Evolutionary conservation across 1,284 basidiomycete species (phyloP).

Genomic region (Melanopsichium pennsylvanicum): DNA sequence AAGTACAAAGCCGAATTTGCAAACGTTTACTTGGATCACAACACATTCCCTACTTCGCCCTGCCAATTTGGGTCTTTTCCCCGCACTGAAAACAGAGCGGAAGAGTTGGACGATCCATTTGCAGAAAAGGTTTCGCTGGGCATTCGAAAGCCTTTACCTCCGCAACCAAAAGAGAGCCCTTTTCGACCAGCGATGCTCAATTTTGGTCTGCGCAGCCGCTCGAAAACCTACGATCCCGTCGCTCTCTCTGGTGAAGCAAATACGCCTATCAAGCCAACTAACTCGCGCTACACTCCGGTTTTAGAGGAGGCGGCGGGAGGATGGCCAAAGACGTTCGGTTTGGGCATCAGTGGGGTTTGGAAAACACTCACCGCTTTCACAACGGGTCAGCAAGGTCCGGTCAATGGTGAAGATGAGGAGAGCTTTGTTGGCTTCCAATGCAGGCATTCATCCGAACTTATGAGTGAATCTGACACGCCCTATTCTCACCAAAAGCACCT

Average conservation of each 20-base stretch:
- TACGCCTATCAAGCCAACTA: constrained; percentile 12
- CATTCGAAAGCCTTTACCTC: constrained; percentile 24
- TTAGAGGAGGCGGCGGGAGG: background rate
- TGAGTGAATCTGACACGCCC: constrained; percentile 33
- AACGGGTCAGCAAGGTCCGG: background rate
- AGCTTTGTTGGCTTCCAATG: constrained; percentile 19
- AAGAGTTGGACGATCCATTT: constrained; percentile 15
- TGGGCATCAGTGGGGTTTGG: constrained; percentile 33
- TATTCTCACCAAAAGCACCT: constrained; percentile 2
- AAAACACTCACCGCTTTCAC: constrained; percentile 18
- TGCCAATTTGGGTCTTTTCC: background rate
- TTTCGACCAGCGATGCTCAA: constrained; percentile 25
- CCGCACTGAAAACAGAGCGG: background rate
- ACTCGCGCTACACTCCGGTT: background rate
- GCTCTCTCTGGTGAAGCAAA: background rate
- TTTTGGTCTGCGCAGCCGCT: constrained; percentile 30
- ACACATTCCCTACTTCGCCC: background rate
- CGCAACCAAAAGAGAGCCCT: constrained; percentile 28
- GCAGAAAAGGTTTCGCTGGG: background rate
- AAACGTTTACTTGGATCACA: constrained; percentile 5
- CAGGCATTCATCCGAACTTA: constrained; percentile 5
- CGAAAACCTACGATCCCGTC: constrained; percentile 27
- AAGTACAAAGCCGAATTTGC: constrained; percentile 24
- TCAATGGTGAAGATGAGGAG: constrained; percentile 29
- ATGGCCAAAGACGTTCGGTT: constrained; percentile 11